phyloP scores from a whole-genome alignment of 208 protist genomes.

The Tritrichomonas foetus region DNA sequence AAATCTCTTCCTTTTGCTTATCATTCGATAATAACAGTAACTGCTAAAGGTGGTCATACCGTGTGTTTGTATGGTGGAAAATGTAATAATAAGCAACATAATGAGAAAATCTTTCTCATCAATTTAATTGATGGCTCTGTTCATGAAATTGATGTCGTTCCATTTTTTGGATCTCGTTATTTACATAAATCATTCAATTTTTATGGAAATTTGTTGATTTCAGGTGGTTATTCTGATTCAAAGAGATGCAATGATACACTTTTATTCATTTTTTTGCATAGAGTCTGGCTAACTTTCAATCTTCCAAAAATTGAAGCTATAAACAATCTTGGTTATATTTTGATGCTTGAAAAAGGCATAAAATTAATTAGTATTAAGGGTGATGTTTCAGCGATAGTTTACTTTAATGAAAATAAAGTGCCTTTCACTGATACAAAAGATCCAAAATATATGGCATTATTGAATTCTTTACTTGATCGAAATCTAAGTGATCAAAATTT shows the following conservation, averaged over 20 bases:
- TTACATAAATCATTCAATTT: not conserved
- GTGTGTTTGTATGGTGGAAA: not conserved
- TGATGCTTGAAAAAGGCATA: not conserved
- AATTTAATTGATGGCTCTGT: not conserved
- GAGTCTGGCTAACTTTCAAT: not conserved
- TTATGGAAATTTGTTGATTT: not conserved
- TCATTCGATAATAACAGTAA: not conserved
- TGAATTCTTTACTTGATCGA: not conserved
- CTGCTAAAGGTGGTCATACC: not conserved
- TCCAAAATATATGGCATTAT: not conserved
- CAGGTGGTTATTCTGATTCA: not conserved
- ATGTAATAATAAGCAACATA: not conserved
- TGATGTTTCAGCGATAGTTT: not conserved
- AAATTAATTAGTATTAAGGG: not conserved
- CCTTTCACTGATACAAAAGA: not conserved
- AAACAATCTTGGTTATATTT: not conserved
- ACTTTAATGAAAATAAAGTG: not conserved
- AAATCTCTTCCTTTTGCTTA: not conserved
- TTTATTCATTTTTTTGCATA: not conserved
- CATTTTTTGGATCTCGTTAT: not conserved
- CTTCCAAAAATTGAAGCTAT: not conserved
- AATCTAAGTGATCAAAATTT: not conserved
- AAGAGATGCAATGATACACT: not conserved
- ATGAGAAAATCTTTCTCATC: not conserved
- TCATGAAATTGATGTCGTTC: not conserved